A percentile compares a stretch with the other conserved stretches of the same genome.
Evolutionary conservation across 495 filamentous ascomycete genomes (phyloP).

Genomic region (Tetracladium marchalianum): DNA sequence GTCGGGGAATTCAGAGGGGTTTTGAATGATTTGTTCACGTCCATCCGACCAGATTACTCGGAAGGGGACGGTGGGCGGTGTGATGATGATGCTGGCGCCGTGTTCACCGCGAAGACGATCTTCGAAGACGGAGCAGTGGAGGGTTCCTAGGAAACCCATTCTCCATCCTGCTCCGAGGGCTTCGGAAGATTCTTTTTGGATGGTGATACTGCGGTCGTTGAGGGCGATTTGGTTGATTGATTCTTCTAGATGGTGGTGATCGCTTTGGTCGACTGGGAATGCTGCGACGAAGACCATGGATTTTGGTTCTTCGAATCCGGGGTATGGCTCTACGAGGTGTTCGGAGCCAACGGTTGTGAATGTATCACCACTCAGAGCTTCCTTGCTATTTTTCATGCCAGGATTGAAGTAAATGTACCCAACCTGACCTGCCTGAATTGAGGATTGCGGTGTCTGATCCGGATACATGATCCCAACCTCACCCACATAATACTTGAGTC

Average conservation of each 20-base stretch:
- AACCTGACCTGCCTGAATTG: constrained; percentile 82
- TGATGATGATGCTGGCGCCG: constrained; percentile 92
- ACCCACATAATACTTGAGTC: constrained; percentile 79
- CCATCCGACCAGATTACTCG: constrained; percentile 72
- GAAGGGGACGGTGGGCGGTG: constrained; percentile 87
- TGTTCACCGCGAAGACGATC: constrained; percentile 94
- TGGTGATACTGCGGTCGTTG: constrained; percentile 88
- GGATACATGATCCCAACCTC: constrained; percentile 98
- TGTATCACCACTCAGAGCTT: constrained; percentile 93
- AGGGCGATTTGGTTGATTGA: constrained; percentile 89
- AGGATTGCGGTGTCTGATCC: constrained; percentile 67
- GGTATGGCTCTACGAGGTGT: constrained; percentile 65
- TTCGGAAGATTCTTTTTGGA: constrained; percentile 88
- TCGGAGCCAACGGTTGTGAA: constrained; percentile 80
- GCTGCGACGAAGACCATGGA: constrained; percentile 98
- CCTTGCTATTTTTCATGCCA: constrained; percentile 91
- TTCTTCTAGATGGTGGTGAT: constrained; percentile 82
- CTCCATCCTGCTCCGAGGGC: constrained; percentile 91
- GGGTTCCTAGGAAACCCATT: constrained; percentile 86
- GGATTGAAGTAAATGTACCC: constrained; percentile 97
- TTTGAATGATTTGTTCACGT: constrained; percentile 63
- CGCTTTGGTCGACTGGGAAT: constrained; percentile 81
- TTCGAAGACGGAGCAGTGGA: constrained; percentile 97
- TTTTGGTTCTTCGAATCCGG: constrained; percentile 95
- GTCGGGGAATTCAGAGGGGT: constrained; percentile 80